Evolutionary conservation across 1,284 basidiomycete species (phyloP).

Genomic region (Pisolithus thermaeus): DNA sequence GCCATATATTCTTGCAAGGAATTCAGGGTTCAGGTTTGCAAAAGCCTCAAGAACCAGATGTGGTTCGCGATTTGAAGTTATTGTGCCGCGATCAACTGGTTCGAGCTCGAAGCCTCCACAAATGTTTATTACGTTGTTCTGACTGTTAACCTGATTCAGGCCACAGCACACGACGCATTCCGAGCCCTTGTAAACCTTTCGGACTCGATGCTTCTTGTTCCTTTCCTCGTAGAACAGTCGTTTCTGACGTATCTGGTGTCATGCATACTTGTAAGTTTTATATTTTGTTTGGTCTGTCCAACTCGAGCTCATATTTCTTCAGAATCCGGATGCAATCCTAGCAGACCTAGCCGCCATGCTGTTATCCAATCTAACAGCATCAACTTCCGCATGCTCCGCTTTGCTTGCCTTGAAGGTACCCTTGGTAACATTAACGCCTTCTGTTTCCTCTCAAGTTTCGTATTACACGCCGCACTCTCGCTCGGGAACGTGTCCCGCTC

Average conservation of each 20-base stretch:
- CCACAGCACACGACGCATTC: slow-evolving; percentile 93
- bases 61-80: slow-evolving; percentile 74
- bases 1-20: slow-evolving; percentile 70
- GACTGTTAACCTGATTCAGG: slow-evolving; percentile 41
- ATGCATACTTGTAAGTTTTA: slow-evolving; percentile 77
- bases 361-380: slow-evolving; percentile 88
- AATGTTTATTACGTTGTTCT: slow-evolving; percentile 10
- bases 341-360: slow-evolving; percentile 97
- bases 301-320: slow-evolving; percentile 7
- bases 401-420: slow-evolving; percentile 67
- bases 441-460: slow-evolving; percentile 29
- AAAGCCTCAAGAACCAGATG: slow-evolving; percentile 57
- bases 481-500: slow-evolving; percentile 63
- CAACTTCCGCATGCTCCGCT: slow-evolving; percentile 62
- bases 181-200: slow-evolving; percentile 92
- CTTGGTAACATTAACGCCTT: slow-evolving; percentile 47
- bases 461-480: slow-evolving; percentile 73
- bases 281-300: slow-evolving; percentile 1
- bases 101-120: slow-evolving; percentile 17
- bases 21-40: slow-evolving; percentile 46
- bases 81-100: slow-evolving; percentile 85
- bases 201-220: slow-evolving; percentile 71
- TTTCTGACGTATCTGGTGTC: slow-evolving; percentile 86
- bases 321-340: slow-evolving; percentile 87
- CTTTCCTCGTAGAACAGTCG: slow-evolving; percentile 64